Evolutionary conservation across 768 basidiomycete species (phyloP), one percentile per base, ranked within the genome.

Genomic region (Antrodiella citrinella): DNA sequence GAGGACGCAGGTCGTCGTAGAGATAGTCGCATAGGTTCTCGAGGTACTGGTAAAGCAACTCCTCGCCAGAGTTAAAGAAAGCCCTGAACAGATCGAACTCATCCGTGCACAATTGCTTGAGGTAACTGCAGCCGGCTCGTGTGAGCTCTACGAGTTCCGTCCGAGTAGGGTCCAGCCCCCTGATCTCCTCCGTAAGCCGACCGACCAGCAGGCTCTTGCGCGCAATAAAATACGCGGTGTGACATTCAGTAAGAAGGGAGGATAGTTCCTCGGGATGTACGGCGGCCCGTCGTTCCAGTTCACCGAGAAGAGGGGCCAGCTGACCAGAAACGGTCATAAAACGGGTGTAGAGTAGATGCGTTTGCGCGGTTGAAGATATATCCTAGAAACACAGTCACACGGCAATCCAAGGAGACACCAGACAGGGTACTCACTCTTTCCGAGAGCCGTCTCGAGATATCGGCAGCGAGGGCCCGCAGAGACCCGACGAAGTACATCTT

Each of bases 401-500:
- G 30, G 15, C 7, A 7, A 19, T 41, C 9, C 49, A 50, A 43
- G 47, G 41, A 44, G 25, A 21, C 19, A 42, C 44, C 45, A 42
- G 30, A 35, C 30, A 35, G 19, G 7, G 18, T 44, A 41, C 44
- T 13, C 51, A 84, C 89, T 73, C 85, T 87, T 52, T 94, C 91
- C 2, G 74, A 74, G 42, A 94, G 63, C 9, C 86, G 78, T 57
- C 77, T 86, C 1, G 77, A 76, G 19, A 95, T 78, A 57, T 98
- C 95, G 3, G 78, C 69, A 1, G 86, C 81, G 10, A 96, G 74
- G 0, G 86, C 82, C 38, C 86, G 76, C 4, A 98, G 71, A 5
- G 88, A 86, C 3, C 84, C 86, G 4, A 95, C 83, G 60, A 96
- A 97, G 68, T 87, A 93, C 82, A 98, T 94, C 67, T 90, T 95